Percentiles rank a stretch among this genome's conserved stretches.
Conservation (phyloP, 2,329 filamentous ascomycete genomes). For the Colletotrichum ledebouriae region DNA sequence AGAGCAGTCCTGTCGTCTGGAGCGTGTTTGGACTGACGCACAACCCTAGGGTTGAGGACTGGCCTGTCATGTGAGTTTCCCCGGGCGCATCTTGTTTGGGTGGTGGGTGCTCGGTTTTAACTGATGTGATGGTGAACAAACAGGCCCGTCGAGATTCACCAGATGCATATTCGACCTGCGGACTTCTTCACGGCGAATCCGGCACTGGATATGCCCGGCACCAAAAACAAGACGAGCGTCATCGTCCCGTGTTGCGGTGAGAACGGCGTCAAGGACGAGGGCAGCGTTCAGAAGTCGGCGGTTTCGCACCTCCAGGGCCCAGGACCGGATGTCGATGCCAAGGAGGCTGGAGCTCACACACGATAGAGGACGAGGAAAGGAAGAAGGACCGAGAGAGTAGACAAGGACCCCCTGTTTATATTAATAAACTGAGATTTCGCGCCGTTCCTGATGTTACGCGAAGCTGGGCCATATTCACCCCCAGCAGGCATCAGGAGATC, state of each 20-base stretch:
- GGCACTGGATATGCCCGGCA: slow-evolving; percentile 59
- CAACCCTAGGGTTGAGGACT: slow-evolving; percentile 63
- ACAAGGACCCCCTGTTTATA: no score
- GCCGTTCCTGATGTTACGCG: no score
- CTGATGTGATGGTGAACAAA: neutral
- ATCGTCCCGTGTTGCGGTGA: slow-evolving; percentile 53
- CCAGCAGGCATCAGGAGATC: no score
- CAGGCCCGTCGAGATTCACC: slow-evolving; percentile 62
- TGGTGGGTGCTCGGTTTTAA: no score
- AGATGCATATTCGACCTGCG: slow-evolving; percentile 59
- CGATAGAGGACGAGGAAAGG: neutral
- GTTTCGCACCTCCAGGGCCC: slow-evolving; percentile 52
- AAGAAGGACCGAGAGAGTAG: no score
- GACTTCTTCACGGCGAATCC: slow-evolving; percentile 64
- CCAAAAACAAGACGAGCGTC: slow-evolving; percentile 56
- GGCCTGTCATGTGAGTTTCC: slow-evolving; percentile 63
- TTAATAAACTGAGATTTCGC: no score
- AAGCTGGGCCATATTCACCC: no score
- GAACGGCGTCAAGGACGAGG: slow-evolving; percentile 12
- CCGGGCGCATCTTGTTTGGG: no score
- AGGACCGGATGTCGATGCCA: slow-evolving; percentile 46
- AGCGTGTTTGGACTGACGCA: slow-evolving; percentile 64
- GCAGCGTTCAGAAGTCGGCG: slow-evolving; percentile 48
- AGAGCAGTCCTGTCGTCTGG: slow-evolving; percentile 58
- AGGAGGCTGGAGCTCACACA: slow-evolving; percentile 43